A percentile compares a stretch with the other conserved stretches of the same genome.
phyloP scores from a whole-genome alignment of 2,329 filamentous ascomycete species.

The Epichloe uncinata region DNA sequence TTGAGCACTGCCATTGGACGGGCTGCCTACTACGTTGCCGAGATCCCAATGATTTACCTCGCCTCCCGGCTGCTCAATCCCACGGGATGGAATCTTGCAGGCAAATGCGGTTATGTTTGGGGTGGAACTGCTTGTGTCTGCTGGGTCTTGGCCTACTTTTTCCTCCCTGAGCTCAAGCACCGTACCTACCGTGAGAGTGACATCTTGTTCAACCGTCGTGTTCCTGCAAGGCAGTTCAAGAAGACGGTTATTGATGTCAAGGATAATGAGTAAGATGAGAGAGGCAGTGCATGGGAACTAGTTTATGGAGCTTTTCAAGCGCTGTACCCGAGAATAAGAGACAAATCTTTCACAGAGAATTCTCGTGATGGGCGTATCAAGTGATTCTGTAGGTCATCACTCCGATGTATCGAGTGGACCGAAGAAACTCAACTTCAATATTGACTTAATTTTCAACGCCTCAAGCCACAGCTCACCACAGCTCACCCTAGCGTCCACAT shows the following conservation, averaged over 20 bases:
- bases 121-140: slow-evolving; percentile 24
- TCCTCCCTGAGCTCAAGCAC: slow-evolving; percentile 40
- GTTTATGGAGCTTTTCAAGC: too few relatives aligned
- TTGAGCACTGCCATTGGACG: slow-evolving; percentile 25
- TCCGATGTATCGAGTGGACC: too few relatives aligned
- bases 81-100: slow-evolving; percentile 24
- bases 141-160: slow-evolving; percentile 26
- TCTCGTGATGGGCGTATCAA: too few relatives aligned
- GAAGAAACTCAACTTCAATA: too few relatives aligned
- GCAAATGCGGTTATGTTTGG: slow-evolving; percentile 36
- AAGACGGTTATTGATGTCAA: slow-evolving; percentile 2
- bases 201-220: slow-evolving; percentile 18
- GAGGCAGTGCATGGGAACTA: not conserved
- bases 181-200: slow-evolving; percentile 35
- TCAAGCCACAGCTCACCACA: too few relatives aligned
- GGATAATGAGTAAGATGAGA: slow-evolving; percentile 1
- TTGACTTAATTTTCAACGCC: too few relatives aligned
- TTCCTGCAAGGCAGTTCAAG: slow-evolving; percentile 16
- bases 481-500: too few relatives aligned
- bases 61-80: slow-evolving; percentile 25
- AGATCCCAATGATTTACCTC: slow-evolving; percentile 28
- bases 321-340: too few relatives aligned
- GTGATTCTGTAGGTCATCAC: too few relatives aligned
- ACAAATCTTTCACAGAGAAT: too few relatives aligned
- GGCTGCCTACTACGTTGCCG: slow-evolving; percentile 27